phyloP scores from a whole-genome alignment of 768 basidiomycete species.

The Hortiboletus flavorubellus region DNA sequence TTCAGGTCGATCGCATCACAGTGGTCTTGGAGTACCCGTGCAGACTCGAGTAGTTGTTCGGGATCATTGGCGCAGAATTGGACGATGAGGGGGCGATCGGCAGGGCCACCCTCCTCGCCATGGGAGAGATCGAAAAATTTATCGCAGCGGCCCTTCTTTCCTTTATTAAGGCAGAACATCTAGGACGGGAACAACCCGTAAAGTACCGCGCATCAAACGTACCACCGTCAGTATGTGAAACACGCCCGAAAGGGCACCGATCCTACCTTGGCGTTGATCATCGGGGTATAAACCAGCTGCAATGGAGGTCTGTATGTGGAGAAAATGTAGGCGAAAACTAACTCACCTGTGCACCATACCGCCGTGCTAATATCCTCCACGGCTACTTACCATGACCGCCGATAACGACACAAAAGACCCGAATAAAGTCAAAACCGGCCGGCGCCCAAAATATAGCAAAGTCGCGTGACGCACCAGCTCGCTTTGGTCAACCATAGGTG shows the following conservation, averaged over 20 bases:
- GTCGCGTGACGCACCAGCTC: slow-evolving; percentile 67
- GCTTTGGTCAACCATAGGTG: slow-evolving; percentile 98
- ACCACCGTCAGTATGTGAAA: neutral
- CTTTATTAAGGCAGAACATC: slow-evolving; percentile 53
- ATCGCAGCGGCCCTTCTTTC: slow-evolving; percentile 47
- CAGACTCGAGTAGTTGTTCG: slow-evolving; percentile 71
- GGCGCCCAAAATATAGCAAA: neutral
- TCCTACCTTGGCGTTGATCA: slow-evolving; percentile 90
- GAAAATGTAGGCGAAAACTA: neutral
- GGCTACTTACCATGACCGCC: slow-evolving; percentile 50
- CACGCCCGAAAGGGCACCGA: neutral
- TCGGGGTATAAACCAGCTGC: slow-evolving; percentile 91
- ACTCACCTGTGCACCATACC: slow-evolving; percentile 74
- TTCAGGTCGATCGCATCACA: slow-evolving; percentile 97
- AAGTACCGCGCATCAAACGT: neutral
- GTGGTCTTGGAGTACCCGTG: slow-evolving; percentile 66
- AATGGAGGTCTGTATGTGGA: neutral
- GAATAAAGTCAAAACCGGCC: neutral
- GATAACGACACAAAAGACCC: neutral
- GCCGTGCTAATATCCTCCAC: slow-evolving; percentile 80
- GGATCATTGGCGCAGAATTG: slow-evolving; percentile 95
- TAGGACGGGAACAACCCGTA: slow-evolving; percentile 19
- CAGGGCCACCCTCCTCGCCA: slow-evolving; percentile 76
- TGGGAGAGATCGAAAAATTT: slow-evolving; percentile 63
- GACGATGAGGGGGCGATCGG: slow-evolving; percentile 82